Conservation (phyloP, 2,329 filamentous ascomycete genomes). For the Curvularia spicifera region DNA sequence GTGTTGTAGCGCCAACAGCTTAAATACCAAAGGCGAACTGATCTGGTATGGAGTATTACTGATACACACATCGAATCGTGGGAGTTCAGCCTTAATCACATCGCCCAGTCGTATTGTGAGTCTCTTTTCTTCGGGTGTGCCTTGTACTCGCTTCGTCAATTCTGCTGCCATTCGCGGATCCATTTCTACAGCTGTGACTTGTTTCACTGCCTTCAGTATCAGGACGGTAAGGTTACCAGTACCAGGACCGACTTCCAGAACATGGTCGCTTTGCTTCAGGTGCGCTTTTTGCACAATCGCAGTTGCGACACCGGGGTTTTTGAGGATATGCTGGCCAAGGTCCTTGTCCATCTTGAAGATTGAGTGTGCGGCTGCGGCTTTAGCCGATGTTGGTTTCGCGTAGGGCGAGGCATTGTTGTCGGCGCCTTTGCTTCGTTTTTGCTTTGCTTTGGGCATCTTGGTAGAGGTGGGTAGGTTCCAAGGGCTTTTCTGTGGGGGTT, state of each 20-base stretch:
- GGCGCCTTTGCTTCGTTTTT: conserved; percentile 42
- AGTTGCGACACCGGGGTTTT: conserved; percentile 84
- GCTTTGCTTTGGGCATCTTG: conserved; percentile 56
- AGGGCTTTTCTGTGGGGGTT: not conserved
- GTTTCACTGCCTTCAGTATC: conserved; percentile 86
- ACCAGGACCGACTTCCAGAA: conserved; percentile 91
- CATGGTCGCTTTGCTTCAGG: conserved; percentile 84
- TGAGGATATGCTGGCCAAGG: conserved; percentile 88
- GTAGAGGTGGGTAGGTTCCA: not conserved
- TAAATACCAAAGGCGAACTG: conserved; percentile 88
- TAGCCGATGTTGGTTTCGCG: conserved; percentile 51
- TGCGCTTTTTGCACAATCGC: conserved; percentile 85
- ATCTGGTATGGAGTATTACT: conserved; percentile 81
- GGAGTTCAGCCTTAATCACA: conserved; percentile 83
- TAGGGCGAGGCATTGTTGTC: conserved; percentile 53
- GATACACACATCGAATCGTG: conserved; percentile 81
- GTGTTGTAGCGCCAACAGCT: conserved; percentile 80
- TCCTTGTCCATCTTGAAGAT: conserved; percentile 98
- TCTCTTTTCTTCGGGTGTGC: conserved; percentile 76
- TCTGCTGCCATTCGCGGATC: conserved; percentile 97
- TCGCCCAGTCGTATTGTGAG: conserved; percentile 90
- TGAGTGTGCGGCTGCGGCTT: conserved; percentile 68
- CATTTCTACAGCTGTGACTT: conserved; percentile 84
- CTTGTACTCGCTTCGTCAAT: conserved; percentile 90
- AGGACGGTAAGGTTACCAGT: conserved; percentile 88